These are phyloP conservation scores for Peronospora farinosa DNA, from an alignment of 352 stramenopile species.

Conservation along the genomic window DNA sequence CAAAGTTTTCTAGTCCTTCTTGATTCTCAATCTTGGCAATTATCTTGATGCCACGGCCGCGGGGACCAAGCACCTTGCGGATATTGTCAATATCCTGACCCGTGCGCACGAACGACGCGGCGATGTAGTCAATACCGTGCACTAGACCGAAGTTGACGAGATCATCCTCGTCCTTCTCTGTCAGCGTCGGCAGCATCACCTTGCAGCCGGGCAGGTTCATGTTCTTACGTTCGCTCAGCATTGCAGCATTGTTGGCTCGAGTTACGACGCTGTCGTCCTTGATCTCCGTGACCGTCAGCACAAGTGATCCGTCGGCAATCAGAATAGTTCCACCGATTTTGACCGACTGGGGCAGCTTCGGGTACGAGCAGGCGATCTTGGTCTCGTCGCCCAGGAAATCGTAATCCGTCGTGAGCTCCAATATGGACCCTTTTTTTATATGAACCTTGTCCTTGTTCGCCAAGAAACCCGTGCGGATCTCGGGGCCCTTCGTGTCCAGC, in stretches of 20 bases:
- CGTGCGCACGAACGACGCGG: constrained; percentile 97
- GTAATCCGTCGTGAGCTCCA: constrained; percentile 63
- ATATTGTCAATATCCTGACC: constrained; percentile 96
- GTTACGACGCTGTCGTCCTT: constrained; percentile 68
- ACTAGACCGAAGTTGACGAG: constrained; percentile 93
- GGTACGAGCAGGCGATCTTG: constrained; percentile 93
- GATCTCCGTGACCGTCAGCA: constrained; percentile 84
- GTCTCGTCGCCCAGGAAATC: constrained; percentile 70
- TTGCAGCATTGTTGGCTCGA: constrained; percentile 69
- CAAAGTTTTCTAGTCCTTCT: constrained; percentile 92
- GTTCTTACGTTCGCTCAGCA: constrained; percentile 91
- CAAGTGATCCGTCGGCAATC: constrained; percentile 90
- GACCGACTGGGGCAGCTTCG: constrained; percentile 85
- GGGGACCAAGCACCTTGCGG: constrained; percentile 83
- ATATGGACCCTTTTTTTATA: constrained; percentile 48
- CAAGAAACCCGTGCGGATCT: constrained; percentile 91
- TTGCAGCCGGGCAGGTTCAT: constrained; percentile 93
- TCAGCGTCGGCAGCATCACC: constrained; percentile 89
- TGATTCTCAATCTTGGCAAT: constrained; percentile 99
- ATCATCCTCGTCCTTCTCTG: constrained; percentile 90
- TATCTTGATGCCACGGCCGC: constrained; percentile 88
- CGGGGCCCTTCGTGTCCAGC: constrained; percentile 95
- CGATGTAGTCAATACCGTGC: constrained; percentile 96
- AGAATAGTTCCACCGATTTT: constrained; percentile 89
- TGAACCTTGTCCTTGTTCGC: constrained; percentile 62